Conservation (phyloP, 306 rosid species). For the Malus sieversii region DNA sequence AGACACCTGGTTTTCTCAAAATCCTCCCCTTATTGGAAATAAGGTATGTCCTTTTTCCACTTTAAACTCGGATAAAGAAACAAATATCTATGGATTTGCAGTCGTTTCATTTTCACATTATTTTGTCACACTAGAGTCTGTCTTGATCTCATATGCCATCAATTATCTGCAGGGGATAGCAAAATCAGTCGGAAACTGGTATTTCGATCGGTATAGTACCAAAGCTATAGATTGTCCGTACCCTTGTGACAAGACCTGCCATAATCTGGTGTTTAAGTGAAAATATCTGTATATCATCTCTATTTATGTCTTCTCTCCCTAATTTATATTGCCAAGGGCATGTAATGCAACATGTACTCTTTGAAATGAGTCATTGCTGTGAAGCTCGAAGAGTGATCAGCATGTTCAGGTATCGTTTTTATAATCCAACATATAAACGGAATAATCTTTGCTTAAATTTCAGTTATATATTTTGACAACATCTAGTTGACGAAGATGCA, state of each 20-base stretch:
- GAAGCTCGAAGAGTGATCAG: slow-evolving; percentile 24
- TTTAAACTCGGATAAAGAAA: neutral
- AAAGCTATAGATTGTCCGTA: slow-evolving; percentile 77
- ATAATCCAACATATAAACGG: neutral
- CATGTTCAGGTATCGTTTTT: slow-evolving; percentile 12
- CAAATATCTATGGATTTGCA: neutral
- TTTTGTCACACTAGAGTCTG: neutral
- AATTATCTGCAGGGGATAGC: slow-evolving; percentile 62
- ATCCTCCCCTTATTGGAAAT: slow-evolving; percentile 57
- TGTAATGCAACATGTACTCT: neutral
- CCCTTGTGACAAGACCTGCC: slow-evolving; percentile 86
- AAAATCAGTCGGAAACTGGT: slow-evolving; percentile 84
- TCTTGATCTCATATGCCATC: neutral
- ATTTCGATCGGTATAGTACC: slow-evolving; percentile 47
- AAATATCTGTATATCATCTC: neutral
- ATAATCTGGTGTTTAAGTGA: slow-evolving; percentile 40
- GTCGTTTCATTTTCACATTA: neutral
- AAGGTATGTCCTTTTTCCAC: slow-evolving; percentile 39
- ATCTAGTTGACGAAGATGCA: neutral
- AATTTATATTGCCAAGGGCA: neutral
- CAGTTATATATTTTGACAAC: neutral
- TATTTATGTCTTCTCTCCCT: neutral
- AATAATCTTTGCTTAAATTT: neutral
- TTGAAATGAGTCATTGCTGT: slow-evolving; percentile 2
- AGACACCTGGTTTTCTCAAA: slow-evolving; percentile 80